Evolutionary conservation across 108 stramenopile species (phyloP).

Genomic region (Cyclotella choctawhatcheeana): DNA sequence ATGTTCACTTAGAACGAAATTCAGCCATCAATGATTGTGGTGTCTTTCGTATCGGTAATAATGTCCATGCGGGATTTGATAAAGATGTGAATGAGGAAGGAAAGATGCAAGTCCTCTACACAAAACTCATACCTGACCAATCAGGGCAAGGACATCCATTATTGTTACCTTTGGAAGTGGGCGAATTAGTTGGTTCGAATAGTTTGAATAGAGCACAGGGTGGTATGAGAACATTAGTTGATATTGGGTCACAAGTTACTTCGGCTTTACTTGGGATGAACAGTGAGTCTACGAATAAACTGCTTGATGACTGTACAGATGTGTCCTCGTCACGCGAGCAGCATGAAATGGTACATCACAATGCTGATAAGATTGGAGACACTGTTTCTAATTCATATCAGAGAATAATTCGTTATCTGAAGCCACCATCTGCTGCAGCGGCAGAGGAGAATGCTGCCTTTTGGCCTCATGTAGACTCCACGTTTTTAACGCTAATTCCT

Average conservation of each 20-base stretch:
- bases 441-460: conserved; percentile 28
- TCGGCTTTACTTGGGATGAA: conserved; percentile 48
- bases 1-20: conserved; percentile 7
- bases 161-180: conserved; percentile 45
- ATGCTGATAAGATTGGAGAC: conserved; percentile 20
- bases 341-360: neutral
- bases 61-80: conserved; percentile 47
- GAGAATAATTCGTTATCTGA: conserved; percentile 45
- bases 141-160: neutral
- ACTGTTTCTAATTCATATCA: conserved; percentile 46
- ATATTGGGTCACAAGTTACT: conserved; percentile 51
- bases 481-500: conserved; percentile 48
- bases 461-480: conserved; percentile 44
- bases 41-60: conserved; percentile 43
- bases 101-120: conserved; percentile 44
- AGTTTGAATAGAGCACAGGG: conserved; percentile 28
- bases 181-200: conserved; percentile 39
- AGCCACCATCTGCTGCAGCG: conserved; percentile 11
- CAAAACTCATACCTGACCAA: conserved; percentile 16
- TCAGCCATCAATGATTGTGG: conserved; percentile 21
- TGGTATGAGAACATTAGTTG: conserved; percentile 43
- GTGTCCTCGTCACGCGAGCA: neutral
- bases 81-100: conserved; percentile 41
- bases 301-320: conserved; percentile 41
- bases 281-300: conserved; percentile 23